These are phyloP conservation scores for Populus ilicifolia DNA, from an alignment of 345 rosid species.

Conservation along the genomic window DNA sequence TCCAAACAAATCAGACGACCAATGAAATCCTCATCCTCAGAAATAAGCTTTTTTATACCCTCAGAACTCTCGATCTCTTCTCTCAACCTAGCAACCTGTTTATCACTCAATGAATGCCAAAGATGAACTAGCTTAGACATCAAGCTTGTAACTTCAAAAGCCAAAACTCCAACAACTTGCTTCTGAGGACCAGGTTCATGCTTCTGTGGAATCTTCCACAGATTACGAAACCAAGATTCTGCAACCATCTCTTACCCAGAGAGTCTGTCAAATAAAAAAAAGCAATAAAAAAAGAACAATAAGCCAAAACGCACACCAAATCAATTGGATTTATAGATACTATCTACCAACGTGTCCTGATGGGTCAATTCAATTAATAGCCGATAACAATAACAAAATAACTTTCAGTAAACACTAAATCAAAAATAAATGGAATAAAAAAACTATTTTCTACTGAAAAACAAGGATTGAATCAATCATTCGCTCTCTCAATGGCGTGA, in stretches of 20 bases:
- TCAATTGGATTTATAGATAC: background rate
- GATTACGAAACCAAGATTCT: slow-evolving; percentile 83
- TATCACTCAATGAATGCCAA: slow-evolving; percentile 88
- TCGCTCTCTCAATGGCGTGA: background rate
- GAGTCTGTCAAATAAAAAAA: background rate
- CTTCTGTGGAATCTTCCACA: slow-evolving; percentile 67
- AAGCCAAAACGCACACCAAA: background rate
- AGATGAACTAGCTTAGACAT: slow-evolving; percentile 81
- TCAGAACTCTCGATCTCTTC: slow-evolving; percentile 56
- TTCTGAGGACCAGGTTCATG: slow-evolving; percentile 53
- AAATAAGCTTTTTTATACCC: slow-evolving; percentile 77
- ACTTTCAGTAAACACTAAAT: background rate
- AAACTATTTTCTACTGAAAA: background rate
- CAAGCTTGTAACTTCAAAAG: slow-evolving; percentile 83
- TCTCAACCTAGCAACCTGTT: slow-evolving; percentile 66
- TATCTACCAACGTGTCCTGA: background rate
- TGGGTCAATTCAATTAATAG: background rate
- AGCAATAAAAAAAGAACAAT: background rate
- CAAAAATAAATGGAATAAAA: background rate
- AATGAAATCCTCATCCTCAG: slow-evolving; percentile 72
- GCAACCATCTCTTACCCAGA: slow-evolving; percentile 51
- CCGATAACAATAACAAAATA: background rate
- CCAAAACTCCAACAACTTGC: slow-evolving; percentile 65
- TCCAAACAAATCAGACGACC: slow-evolving; percentile 59
- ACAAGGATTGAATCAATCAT: background rate